Evolutionary conservation across 2,329 filamentous ascomycete genomes (phyloP).

Genomic region (Neospermospora avenae): DNA sequence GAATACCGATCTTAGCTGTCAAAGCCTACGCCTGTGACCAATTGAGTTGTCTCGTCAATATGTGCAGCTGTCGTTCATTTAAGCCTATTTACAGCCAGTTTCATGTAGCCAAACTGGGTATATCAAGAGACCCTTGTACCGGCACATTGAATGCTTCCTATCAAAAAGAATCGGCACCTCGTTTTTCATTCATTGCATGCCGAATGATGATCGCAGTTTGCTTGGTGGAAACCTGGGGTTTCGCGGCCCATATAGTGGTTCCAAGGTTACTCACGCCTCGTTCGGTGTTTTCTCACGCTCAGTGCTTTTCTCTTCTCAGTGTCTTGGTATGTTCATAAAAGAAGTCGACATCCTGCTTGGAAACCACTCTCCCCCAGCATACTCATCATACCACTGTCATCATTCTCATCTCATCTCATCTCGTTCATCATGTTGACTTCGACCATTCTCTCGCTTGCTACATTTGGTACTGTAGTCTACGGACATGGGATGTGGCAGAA

Average conservation of each 20-base stretch:
- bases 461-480: slow-evolving; percentile 23
- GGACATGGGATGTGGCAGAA: slow-evolving; percentile 45
- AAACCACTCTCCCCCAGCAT: not conserved
- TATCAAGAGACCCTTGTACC: slow-evolving; percentile 6
- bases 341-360: not conserved
- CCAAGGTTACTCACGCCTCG: not conserved
- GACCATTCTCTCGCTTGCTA: slow-evolving; percentile 9
- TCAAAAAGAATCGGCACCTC: slow-evolving; percentile 1
- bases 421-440: slow-evolving; percentile 7
- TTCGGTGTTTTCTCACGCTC: not conserved
- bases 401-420: not conserved
- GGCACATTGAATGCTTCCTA: slow-evolving; percentile 7
- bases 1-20: not conserved
- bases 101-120: slow-evolving; percentile 5
- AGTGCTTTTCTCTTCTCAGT: not conserved
- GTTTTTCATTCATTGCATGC: slow-evolving; percentile 17
- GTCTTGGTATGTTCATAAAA: not conserved
- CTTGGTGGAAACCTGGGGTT: not conserved
- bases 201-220: slow-evolving; percentile 4
- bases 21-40: not conserved
- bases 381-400: not conserved
- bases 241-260: slow-evolving; percentile 9
- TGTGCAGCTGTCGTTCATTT: not conserved
- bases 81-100: slow-evolving; percentile 4
- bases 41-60: not conserved